Evolutionary conservation across 2,329 filamentous ascomycete species (phyloP).

Genomic region (Hymenotorrendiella dingleyae): DNA sequence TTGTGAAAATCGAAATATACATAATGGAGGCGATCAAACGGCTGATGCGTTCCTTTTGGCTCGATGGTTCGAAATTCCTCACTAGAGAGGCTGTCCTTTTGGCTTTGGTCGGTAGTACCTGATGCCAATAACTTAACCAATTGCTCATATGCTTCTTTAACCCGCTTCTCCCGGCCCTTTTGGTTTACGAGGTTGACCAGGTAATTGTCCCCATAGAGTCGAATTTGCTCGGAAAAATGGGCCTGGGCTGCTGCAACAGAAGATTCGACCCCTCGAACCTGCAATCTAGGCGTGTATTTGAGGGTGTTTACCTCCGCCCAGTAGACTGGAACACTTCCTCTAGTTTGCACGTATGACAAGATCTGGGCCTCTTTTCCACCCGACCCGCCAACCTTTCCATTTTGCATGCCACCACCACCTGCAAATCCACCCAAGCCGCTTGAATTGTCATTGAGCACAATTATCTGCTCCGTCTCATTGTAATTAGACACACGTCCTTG

Average conservation of each 20-base stretch:
- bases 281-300: constrained; percentile 83
- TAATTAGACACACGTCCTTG: constrained; percentile 96
- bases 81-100: constrained; percentile 59
- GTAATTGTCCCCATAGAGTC: constrained; percentile 92
- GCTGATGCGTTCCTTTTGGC: constrained; percentile 46
- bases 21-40: constrained; percentile 85
- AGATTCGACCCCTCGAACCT: constrained; percentile 77
- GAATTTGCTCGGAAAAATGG: constrained; percentile 92
- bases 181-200: constrained; percentile 97
- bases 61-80: constrained; percentile 83
- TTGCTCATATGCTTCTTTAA: constrained; percentile 92
- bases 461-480: constrained; percentile 94
- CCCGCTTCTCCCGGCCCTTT: constrained; percentile 78
- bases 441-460: constrained; percentile 78
- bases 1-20: constrained; percentile 98
- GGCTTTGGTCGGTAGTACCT: constrained; percentile 57
- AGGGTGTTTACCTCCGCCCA: constrained; percentile 96
- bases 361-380: constrained; percentile 75
- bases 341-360: constrained; percentile 90
- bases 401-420: constrained; percentile 69
- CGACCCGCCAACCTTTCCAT: constrained; percentile 56
- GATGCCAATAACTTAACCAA: constrained; percentile 73
- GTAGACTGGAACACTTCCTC: constrained; percentile 90
- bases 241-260: constrained; percentile 72
- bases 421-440: constrained; percentile 75